Evolutionary conservation across 139 green algal genomes (phyloP), one percentile per base, ranked within the genome.

Genomic region (Dunaliella primolecta): DNA sequence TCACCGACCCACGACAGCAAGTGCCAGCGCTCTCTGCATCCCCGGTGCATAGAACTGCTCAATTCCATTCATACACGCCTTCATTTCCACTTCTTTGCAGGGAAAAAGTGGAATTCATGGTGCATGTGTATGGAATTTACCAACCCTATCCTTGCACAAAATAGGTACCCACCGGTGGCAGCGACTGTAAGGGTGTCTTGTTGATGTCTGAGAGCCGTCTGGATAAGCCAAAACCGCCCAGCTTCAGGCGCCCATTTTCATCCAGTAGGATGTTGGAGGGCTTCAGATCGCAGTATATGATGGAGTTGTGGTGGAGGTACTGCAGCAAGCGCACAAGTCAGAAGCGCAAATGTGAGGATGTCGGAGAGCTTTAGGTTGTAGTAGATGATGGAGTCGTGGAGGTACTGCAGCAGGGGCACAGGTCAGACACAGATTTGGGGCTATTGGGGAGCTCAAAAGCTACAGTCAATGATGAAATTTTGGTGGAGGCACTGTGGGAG

Each of bases 291-390:
- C 93, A 96, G 88, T 98, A 95, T 7, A 98, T 88, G 78, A 98
- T 92, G 70, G 90, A 91, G n/a, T 93, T 89, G 79, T 84, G 84
- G 85, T 99, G 96, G 33, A 98, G 88, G 86, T 94, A 94, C 87
- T 94, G 90, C 83, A 95, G 56, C 0, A 88, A n/a, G n/a, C n/a
- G n/a, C n/a, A n/a, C n/a, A n/a, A n/a, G n/a, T n/a, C n/a, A n/a
- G n/a, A n/a, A n/a, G n/a, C n/a, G n/a, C n/a, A n/a, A n/a, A n/a
- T n/a, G n/a, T n/a, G n/a, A 99, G 86, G 0, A 98, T 91, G 90
- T 98, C 98, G 25, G 93, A 96, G 0, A 96, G 97, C 89, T 98
- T 98, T n/a, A 99, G 88, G 89, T 98, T 96, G 83, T 92, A 96
- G 88, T 98, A 95, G 20, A 98, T 88, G 78, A 98, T 92, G 70